phyloP scores from a whole-genome alignment of 352 stramenopile species.

The Globisporangium recalcitrans region DNA sequence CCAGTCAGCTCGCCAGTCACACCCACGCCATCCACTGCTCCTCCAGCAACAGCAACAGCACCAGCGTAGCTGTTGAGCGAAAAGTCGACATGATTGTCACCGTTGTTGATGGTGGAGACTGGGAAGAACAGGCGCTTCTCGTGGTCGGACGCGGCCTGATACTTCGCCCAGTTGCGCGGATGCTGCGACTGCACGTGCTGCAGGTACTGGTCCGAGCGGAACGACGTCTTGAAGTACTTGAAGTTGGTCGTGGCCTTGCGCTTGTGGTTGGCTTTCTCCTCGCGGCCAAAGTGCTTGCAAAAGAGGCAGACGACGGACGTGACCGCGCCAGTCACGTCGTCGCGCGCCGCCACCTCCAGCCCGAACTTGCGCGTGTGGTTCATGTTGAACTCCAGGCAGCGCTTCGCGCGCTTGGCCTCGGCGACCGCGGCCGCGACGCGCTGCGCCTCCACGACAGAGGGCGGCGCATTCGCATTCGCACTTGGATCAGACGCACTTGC shows the following conservation, averaged over 20 bases:
- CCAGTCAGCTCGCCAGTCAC: background rate
- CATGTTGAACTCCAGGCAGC: constrained; percentile 7
- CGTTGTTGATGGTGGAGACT: background rate
- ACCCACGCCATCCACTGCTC: no score
- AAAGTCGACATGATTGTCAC: background rate
- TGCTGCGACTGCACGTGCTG: constrained; percentile 65
- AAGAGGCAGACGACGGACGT: constrained; percentile 54
- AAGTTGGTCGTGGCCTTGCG: constrained; percentile 52
- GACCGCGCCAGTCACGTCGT: constrained; percentile 35
- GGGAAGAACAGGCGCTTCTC: constrained; percentile 54
- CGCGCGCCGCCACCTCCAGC: constrained; percentile 40
- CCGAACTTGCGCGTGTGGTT: constrained; percentile 51
- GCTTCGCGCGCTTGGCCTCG: constrained; percentile 33
- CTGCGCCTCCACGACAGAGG: background rate
- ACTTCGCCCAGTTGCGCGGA: constrained; percentile 36
- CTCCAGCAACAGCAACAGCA: no score
- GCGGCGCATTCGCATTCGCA: background rate
- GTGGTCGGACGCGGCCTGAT: constrained; percentile 34
- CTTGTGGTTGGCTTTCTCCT: constrained; percentile 47
- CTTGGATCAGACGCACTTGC: background rate
- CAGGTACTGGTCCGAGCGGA: constrained; percentile 68
- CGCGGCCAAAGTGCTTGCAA: constrained; percentile 59
- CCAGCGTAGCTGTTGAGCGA: background rate
- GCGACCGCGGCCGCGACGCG: constrained; percentile 1
- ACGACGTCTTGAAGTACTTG: constrained; percentile 63